Evolutionary conservation across 169 alveolate genomes (phyloP), one percentile per base, ranked within the genome.

Genomic region (Cyclospora cayetanensis): DNA sequence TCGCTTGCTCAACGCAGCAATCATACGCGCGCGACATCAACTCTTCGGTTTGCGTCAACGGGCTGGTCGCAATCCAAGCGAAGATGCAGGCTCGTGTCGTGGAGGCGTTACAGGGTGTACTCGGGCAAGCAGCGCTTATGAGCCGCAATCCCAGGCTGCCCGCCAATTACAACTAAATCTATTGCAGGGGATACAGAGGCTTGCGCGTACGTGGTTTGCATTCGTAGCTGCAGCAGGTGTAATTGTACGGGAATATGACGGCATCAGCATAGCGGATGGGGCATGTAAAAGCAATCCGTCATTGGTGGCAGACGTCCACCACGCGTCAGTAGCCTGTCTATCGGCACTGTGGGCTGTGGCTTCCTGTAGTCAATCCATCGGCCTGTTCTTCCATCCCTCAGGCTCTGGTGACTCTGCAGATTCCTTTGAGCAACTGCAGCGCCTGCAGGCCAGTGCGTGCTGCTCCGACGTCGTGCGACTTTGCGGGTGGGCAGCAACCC

Each of bases 291-390:
- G 9, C 72, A 79, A 41, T n/a, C 34, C 89, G 31, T 4, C 41
- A 1, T 52, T 31, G 39, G 89, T 52, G 5, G n/a, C 72, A 2
- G 74, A 52, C 74, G 39, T 79, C 37, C 68, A 39, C 37, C 66
- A 79, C 25, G 89, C 89, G 20, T 79, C 89, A 31, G 42, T 79
- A 29, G 72, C 89, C 1, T 79, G 89, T 50, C 43, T 79, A 37
- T 79, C 89, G 29, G 74, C 46, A 25, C 37, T 79, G 52, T 79
- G 89, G 89, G 89, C 89, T 31, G 72, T 50, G 89, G 89, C 72
- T 5, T 43, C 74, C 2, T 79, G 89, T 72, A 52, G 89, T 50
- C 53, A 79, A 37, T 79, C 89, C n/a, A 25, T 79, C 11, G 89
- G 74, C 20, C 35, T 79, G 53, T 18, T 34, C 34, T 50, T 35